These are phyloP conservation scores for Triticum dicoccoides DNA, from an alignment of 176 grass and related monocot genomes.

Conservation along the genomic window DNA sequence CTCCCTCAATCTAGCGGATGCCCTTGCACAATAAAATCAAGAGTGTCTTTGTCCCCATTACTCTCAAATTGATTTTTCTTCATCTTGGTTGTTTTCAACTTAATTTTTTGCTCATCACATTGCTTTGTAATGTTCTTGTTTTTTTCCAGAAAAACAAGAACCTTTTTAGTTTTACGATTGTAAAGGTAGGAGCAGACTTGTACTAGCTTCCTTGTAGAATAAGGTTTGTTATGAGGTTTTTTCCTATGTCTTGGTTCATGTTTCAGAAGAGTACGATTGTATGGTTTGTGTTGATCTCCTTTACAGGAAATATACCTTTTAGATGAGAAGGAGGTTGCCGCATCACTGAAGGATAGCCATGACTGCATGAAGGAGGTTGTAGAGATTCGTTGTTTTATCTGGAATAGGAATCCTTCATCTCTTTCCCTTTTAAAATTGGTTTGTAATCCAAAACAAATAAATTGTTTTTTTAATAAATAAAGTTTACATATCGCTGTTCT, in stretches of 20 bases:
- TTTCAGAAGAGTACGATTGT: neutral
- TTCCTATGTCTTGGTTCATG: neutral
- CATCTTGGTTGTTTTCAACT: too few species aligned
- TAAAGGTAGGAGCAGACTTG: conserved; percentile 59
- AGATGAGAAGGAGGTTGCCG: conserved; percentile 28
- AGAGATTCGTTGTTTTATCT: neutral
- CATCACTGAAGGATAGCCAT: conserved; percentile 29
- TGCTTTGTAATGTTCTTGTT: neutral
- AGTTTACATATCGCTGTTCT: too few species aligned
- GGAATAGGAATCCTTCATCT: neutral
- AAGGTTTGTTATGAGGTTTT: conserved; percentile 39
- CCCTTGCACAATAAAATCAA: too few species aligned
- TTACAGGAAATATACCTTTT: conserved; percentile 62
- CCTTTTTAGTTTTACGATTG: conserved; percentile 62
- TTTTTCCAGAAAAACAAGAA: conserved; percentile 69
- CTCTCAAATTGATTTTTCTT: too few species aligned
- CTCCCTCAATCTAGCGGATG: too few species aligned
- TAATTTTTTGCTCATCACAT: neutral
- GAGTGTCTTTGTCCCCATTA: too few species aligned
- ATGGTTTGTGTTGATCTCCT: conserved; percentile 6
- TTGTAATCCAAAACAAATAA: too few species aligned
- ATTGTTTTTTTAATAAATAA: too few species aligned
- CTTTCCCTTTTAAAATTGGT: neutral
- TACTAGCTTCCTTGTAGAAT: conserved; percentile 75
- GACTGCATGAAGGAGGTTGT: neutral